Evolutionary conservation across 208 protist species (phyloP), one percentile per base, ranked within the genome.

Genomic region (Crithidia mellificae): DNA sequence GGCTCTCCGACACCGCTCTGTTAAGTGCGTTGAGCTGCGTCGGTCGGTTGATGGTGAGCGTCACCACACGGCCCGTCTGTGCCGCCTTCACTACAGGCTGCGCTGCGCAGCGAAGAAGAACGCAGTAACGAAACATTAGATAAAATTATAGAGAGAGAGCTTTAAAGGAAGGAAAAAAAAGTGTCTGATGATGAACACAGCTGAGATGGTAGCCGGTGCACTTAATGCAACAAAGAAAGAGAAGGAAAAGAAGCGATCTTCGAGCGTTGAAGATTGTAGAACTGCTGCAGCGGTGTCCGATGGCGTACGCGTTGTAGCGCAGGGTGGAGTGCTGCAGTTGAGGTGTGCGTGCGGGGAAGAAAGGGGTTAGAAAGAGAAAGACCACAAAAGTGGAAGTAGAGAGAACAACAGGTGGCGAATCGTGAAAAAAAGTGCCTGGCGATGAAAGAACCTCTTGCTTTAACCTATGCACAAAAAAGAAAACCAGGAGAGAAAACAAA

Each of bases 21-120:
- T 95, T 98, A 7, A 98, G 82, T 3, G 97, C 96, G 66, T 98
- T 98, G 32, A 98, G 90, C 24, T 96, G 90, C 36, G 95, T 90
- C 15, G 94, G 96, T 36, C 95, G 84, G 69, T 98, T 97, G 41
- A 98, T 77, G n/a, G 92, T 97, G 34, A 98, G 64, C 22, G 91
- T 77, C 32, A 86, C 82, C 38, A 98, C 90, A 17, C 65, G 81
- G 20, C 86, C 90, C 8, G 74, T 61, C 57, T 88, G 81, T 0
- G 66, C 52, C 5, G 52, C 57, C 71, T 84, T 85, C 52, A 95
- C 74, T 25, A 91, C 65, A 8, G 84, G 76, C 67, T 83, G 77
- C 29, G 63, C 71, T 14, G 75, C 77, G 36, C 58, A 58, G 38
- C 77, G 83, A 25, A 88, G 67, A 11, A 88, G 11, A 38, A 38